Base-by-base conservation (phyloP, 169 alveolate species). In the Plasmodium knowlesi region DNA sequence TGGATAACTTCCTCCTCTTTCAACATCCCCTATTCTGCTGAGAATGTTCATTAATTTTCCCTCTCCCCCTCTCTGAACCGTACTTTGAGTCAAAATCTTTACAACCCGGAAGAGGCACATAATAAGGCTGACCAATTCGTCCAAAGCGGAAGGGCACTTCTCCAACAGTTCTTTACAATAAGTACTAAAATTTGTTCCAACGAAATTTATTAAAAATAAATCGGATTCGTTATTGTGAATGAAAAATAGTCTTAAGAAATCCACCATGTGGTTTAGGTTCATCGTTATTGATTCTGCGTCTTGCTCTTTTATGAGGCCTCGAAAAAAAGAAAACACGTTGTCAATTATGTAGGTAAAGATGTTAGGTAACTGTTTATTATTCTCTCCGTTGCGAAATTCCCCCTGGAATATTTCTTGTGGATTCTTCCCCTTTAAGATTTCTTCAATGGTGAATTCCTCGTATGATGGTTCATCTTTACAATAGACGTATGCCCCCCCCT, bases 261-360 rank as follows among this genome's bases (percentile, higher is more conserved):
- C 41, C 32, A 89, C 41, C 80, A 89, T 61, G 14, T 46, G 10
- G 22, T 37, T 28, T 14, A 72, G 34, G 46, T 89, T 61, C 72
- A 89, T 79, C n/a, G 83, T 61, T 79, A 89, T 89, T 1, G 41
- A 34, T 89, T 89, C 94, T 39, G 88, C 25, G 76, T 89, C 90
- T 43, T 78, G 34, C 10, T 39, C 30, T 41, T 78, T 79, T 79
- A 67, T 25, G 25, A 89, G 6, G n/a, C n/a, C 61, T 28, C 73
- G 84, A 57, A 89, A 89, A 46, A 89, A 89, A 8, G 88, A 43
- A 39, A 79, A 89, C 14, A 88, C 57, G 50, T 79, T 78, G 53
- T 79, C 72, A 3, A 61, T 79, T 57, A 88, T 32, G 72, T 78
- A 88, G 8, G 57, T 88, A 19, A 88, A 88, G n/a, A 88, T 28